Conservation (phyloP, 2,329 filamentous ascomycete species). For the Lachnellula cervina region DNA sequence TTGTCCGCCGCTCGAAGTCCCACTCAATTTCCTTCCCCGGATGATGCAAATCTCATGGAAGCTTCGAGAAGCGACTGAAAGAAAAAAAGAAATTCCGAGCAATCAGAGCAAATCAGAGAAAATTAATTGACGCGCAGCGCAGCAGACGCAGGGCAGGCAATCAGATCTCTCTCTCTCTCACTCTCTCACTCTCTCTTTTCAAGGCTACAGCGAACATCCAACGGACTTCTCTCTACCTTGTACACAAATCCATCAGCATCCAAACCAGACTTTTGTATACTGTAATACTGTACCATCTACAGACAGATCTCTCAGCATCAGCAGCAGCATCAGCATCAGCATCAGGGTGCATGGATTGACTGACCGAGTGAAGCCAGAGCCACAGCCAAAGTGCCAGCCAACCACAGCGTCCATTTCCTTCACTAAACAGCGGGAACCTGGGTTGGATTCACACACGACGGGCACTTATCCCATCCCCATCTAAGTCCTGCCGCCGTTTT, state of each 20-base stretch:
- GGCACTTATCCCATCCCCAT: background rate
- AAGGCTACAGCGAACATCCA: no score
- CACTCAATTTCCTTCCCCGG: background rate
- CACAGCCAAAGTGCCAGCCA: background rate
- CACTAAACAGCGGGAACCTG: constrained; percentile 9
- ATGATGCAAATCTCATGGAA: background rate
- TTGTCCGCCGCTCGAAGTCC: background rate
- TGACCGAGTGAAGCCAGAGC: background rate
- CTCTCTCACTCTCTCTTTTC: no score
- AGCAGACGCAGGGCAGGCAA: no score
- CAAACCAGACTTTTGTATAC: no score
- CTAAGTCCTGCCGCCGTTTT: background rate
- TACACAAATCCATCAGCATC: no score
- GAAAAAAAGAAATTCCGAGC: no score
- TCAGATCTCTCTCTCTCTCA: no score
- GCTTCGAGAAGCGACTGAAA: background rate
- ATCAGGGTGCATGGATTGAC: constrained; percentile 7
- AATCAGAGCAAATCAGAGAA: no score
- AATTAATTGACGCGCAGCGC: no score
- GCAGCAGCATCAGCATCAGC: background rate
- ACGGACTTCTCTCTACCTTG: no score
- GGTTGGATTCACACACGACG: background rate
- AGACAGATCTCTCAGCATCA: background rate
- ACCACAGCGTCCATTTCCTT: constrained; percentile 3
- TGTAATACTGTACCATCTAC: background rate